Base-by-base conservation (phyloP, 192 early-diverging fungal species). In the Podila horticola region DNA sequence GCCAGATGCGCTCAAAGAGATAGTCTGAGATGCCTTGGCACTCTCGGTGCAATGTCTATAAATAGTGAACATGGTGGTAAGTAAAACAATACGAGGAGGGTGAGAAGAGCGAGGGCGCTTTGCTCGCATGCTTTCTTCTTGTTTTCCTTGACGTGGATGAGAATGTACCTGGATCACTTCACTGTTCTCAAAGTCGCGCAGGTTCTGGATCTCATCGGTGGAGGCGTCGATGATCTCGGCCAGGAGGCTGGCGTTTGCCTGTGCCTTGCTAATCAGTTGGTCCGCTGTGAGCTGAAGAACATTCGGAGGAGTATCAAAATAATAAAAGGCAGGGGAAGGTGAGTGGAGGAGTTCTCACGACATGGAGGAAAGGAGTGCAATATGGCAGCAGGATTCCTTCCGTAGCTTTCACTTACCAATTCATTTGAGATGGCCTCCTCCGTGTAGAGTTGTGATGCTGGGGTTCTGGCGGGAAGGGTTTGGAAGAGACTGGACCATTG, bases 21-120 rank as follows among this genome's bases (percentile, higher is more conserved):
- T 69, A 73, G 15, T 69, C 67, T 10, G 77, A 33, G 66, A 81
- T 81, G 48, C 64, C 77, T 61, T 81, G 77, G 58, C 77, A 81
- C 26, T 81, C 71, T 17, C 36, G 66, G 9, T 52, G 38, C 3
- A 81, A 45, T 0, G 77, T 69, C 77, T 81, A 69, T 10, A 19
- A 50, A 12, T 12, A 22, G 33, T 5, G 13, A 34, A 68, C 20
- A 36, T 36, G 34, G 31, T 31, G 34, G 34, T 36, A 22, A 22
- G 36, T 50, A n/a, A 50, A 20, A 24, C 45, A 24, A 50, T 24
- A 65, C 22, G 28, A 50, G 26, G 13, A n/a, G 36, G 5, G 31
- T 58, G 38, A 58, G 49, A n/a, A 58, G 26, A 45, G 41, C 11
- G 28, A 64, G 36, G 36, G 38, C 29, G 26, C 6, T 6, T 13